Evolutionary conservation across 2,329 filamentous ascomycete genomes (phyloP), one percentile per base, ranked within the genome.

Genomic region (Talaromyces sp.): DNA sequence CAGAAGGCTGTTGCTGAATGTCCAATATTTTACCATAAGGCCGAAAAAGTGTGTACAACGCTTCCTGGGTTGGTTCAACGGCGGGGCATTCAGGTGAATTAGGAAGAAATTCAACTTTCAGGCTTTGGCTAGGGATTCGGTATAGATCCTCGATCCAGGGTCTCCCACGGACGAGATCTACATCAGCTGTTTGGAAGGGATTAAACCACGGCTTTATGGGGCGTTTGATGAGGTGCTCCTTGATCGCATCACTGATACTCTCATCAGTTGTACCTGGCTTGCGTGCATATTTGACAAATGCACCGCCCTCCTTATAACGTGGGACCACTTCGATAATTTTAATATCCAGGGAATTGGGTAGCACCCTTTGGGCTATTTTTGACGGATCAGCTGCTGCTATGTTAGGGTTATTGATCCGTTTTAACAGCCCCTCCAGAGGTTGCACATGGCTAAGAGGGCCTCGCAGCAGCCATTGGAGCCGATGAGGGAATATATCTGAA

Each of bases 81-180:
- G 86, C 86, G 50, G 87, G 80, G 1, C 78, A 81, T n/a, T 89
- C 91, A 0, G 90, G 82, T 22, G 82, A 81, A 0, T 84, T 82
- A 3, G 91, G 85, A 7, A 93, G 81, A 59, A 97, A 97, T 67
- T 97, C 93, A 19, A 97, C 86, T 62, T 85, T 88, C 33, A 99
- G 66, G 24, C 89, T 82, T 36, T 80, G 80, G 52, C 86, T 90
- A 0, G 94, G 94, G 46, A 91, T 86, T 6, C 91, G 84, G 62
- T 91, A 89, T 24, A 99, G 77, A 68, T 99, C 94, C 67, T 97
- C 94, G 2, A 97, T 82, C 94, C 94, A 99, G 0, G 94, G 94
- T 19, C 86, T 85, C 9, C 94, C 94, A 50, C 85, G 80, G 2
- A 99, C 94, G 6, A 91, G 76, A 20, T 86, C 85, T 3, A 86